These are phyloP conservation scores for Abrus pulchellus DNA, from an alignment of 306 rosid species.

Conservation along the genomic window DNA sequence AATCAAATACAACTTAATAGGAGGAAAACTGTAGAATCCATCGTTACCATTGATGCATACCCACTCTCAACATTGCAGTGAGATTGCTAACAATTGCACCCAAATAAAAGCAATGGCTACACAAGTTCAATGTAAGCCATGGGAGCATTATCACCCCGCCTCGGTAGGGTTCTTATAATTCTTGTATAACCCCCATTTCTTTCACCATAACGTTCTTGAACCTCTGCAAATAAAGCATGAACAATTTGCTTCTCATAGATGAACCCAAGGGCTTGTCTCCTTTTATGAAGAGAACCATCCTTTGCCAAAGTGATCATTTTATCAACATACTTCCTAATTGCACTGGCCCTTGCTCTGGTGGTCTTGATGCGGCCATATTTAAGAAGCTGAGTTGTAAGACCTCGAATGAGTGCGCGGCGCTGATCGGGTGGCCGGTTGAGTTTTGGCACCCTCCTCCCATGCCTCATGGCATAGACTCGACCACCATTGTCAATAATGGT, in stretches of 20 bases:
- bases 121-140: conserved; percentile 98
- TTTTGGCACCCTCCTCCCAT: conserved; percentile 87
- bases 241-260: conserved; percentile 95
- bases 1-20: conserved; percentile 48
- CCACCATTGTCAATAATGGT: conserved; percentile 72
- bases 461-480: conserved; percentile 89
- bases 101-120: conserved; percentile 51
- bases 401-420: conserved; percentile 84
- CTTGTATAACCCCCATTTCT: conserved; percentile 96
- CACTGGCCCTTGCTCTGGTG: conserved; percentile 95
- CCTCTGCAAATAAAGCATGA: conserved; percentile 96
- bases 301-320: conserved; percentile 96
- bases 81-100: conserved; percentile 22
- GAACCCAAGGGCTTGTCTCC: conserved; percentile 97
- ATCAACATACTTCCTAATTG: conserved; percentile 90
- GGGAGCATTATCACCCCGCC: conserved; percentile 98
- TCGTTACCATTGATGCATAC: conserved; percentile 22
- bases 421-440: conserved; percentile 98
- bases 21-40: conserved; percentile 34
- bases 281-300: conserved; percentile 93
- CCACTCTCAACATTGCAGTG: conserved; percentile 37
- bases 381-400: conserved; percentile 95
- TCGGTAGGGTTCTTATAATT: conserved; percentile 81
- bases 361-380: conserved; percentile 95
- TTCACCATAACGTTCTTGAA: conserved; percentile 85